phyloP scores from a whole-genome alignment of 2,329 filamentous ascomycete species.

The Acrodontium crateriforme region DNA sequence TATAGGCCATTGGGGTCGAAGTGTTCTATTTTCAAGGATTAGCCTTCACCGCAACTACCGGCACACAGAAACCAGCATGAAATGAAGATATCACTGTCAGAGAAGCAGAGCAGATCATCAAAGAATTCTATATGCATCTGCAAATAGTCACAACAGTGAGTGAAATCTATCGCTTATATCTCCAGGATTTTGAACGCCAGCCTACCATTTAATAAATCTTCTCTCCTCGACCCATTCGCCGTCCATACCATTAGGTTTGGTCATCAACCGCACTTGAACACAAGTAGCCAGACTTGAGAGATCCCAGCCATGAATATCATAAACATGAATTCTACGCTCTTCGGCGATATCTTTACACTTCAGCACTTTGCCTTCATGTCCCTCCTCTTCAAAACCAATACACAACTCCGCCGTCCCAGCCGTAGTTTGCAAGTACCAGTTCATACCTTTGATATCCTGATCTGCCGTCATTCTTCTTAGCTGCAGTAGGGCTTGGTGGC shows the following conservation, averaged over 20 bases:
- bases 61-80: too few relatives aligned
- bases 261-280: slow-evolving; percentile 10
- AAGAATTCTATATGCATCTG: too few relatives aligned
- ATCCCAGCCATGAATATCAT: slow-evolving; percentile 14
- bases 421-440: slow-evolving; percentile 19
- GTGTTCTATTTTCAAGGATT: too few relatives aligned
- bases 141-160: too few relatives aligned
- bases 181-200: too few relatives aligned
- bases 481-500: slow-evolving; percentile 13
- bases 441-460: slow-evolving; percentile 12
- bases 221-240: slow-evolving; percentile 15
- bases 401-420: slow-evolving; percentile 11
- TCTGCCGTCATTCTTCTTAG: slow-evolving; percentile 12
- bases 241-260: slow-evolving; percentile 17
- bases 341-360: slow-evolving; percentile 18
- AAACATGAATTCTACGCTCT: slow-evolving; percentile 15
- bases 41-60: too few relatives aligned
- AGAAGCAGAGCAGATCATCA: too few relatives aligned
- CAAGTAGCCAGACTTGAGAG: slow-evolving; percentile 5
- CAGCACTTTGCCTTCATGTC: slow-evolving; percentile 7
- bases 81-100: too few relatives aligned
- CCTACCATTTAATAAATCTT: slow-evolving; percentile 13
- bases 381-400: slow-evolving; percentile 13
- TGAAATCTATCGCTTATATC: too few relatives aligned
- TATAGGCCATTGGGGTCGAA: too few relatives aligned